Base-by-base conservation (phyloP, 1,284 basidiomycete genomes). In the Apiotrichum brassicae region DNA sequence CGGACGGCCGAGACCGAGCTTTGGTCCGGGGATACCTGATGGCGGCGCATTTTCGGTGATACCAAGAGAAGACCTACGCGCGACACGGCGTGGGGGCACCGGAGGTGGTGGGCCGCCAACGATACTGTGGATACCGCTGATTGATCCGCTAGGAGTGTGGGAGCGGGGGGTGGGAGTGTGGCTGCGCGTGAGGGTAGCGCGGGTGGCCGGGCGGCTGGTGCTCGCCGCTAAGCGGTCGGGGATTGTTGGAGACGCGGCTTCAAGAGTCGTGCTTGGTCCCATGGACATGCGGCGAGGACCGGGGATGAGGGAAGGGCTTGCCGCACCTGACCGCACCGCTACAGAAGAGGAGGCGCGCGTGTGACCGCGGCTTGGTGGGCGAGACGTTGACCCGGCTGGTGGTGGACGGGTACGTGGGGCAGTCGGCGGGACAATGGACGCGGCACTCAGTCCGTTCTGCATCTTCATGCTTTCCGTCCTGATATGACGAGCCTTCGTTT, bases 21-120 rank as follows among this genome's bases (percentile, higher is more conserved):
- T 22, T 57, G 16, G 28, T 9, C 28, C 28, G 11, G 28, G 65
- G 63, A 14, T 48, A 62, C 3, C 67, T 65, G 23, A 67, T 67
- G 26, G 54, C 6, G 65, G 63, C 23, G 56, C 24, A 18, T 25
- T 43, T 11, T 62, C 59, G 16, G 25, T 41, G 18, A 50, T 41
- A 24, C 54, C 51, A 25, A 56, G 23, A 16, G 41, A 45, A 26
- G 40, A 45, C 18, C 54, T 41, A 4, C 54, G 45, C 12, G 43
- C 30, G 13, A 43, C 12, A 18, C 53, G 49, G n/a, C 46, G 44
- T 18, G 25, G 19, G 4, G 32, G 6, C 1, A 24, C 18, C n/a
- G 41, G 30, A 16, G 22, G 46, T 20, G 36, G 35, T 22, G 16
- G 32, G 34, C 16, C n/a, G n/a, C n/a, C n/a, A n/a, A n/a, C n/a